Conservation (phyloP, 2,329 filamentous ascomycete species). For the Hymenoscyphus fraxineus region DNA sequence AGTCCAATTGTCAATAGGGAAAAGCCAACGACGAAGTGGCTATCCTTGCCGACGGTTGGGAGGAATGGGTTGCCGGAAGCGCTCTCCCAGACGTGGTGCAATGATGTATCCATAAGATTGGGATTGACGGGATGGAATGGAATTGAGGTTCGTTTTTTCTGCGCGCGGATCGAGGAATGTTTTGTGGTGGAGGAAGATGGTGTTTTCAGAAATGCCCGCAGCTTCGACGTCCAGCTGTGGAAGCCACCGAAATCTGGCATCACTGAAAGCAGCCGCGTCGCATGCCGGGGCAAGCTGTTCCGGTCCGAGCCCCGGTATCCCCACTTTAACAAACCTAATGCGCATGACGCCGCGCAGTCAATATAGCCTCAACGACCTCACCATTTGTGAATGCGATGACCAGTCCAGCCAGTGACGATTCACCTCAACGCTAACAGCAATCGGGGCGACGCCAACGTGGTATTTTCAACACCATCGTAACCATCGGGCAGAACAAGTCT, state of each 20-base stretch:
- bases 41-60: slow-evolving; percentile 74
- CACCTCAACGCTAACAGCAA: background rate
- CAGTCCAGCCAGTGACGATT: no score
- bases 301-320: background rate
- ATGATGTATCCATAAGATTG: slow-evolving; percentile 70
- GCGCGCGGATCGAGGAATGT: background rate
- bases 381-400: background rate
- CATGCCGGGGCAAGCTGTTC: background rate
- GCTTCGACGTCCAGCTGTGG: background rate
- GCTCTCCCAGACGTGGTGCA: slow-evolving; percentile 91
- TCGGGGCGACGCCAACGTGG: background rate
- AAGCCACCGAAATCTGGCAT: slow-evolving; percentile 3
- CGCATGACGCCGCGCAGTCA: background rate
- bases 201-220: background rate
- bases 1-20: slow-evolving; percentile 69
- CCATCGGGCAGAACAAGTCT: background rate
- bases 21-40: slow-evolving; percentile 80
- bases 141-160: background rate
- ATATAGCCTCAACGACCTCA: background rate
- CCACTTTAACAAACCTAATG: background rate
- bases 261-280: background rate
- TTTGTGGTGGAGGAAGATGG: background rate
- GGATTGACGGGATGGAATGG: slow-evolving; percentile 3
- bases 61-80: slow-evolving; percentile 81
- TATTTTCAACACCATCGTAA: background rate